Conservation (phyloP, 1,284 basidiomycete genomes). For the Polyporus tsugae region DNA sequence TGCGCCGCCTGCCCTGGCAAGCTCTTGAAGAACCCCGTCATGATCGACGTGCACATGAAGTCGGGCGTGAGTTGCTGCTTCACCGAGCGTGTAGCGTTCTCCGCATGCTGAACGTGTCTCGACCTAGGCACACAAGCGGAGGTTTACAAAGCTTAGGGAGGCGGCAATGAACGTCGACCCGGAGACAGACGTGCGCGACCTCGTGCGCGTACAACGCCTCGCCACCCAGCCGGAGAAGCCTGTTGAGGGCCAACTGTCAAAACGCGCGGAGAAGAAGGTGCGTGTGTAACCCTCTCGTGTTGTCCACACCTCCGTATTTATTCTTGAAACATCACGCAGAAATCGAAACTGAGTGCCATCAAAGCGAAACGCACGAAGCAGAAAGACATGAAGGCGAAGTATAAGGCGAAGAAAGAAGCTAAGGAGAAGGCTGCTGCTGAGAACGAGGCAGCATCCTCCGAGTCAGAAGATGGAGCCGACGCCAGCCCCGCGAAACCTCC, state of each 20-base stretch:
- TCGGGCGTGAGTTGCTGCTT: conserved; percentile 66
- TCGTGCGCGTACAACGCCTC: conserved; percentile 47
- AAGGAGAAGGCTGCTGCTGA: conserved; percentile 20
- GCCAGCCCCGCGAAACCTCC: conserved; percentile 25
- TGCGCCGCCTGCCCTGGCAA: conserved; percentile 84
- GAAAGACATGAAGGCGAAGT: conserved; percentile 45
- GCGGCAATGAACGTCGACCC: conserved; percentile 49
- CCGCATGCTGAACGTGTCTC: neutral
- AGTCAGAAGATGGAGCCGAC: neutral
- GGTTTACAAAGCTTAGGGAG: conserved; percentile 58
- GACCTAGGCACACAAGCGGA: conserved; percentile 66
- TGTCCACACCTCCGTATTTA: neutral
- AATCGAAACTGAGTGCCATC: conserved; percentile 48
- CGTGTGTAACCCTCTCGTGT: conserved; percentile 23
- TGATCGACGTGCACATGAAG: conserved; percentile 67
- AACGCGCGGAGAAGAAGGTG: conserved; percentile 66
- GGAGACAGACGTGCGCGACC: conserved; percentile 55
- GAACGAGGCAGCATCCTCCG: conserved; percentile 6
- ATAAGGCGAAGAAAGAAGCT: conserved; percentile 33
- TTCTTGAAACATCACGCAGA: conserved; percentile 42
- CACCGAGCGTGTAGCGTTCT: neutral
- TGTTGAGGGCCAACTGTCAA: conserved; percentile 48
- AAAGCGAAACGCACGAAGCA: conserved; percentile 50
- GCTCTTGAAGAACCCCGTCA: conserved; percentile 67
- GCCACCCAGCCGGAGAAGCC: conserved; percentile 14